Conservation (phyloP, 495 filamentous ascomycete species). For the Cercophora newfieldiana region DNA sequence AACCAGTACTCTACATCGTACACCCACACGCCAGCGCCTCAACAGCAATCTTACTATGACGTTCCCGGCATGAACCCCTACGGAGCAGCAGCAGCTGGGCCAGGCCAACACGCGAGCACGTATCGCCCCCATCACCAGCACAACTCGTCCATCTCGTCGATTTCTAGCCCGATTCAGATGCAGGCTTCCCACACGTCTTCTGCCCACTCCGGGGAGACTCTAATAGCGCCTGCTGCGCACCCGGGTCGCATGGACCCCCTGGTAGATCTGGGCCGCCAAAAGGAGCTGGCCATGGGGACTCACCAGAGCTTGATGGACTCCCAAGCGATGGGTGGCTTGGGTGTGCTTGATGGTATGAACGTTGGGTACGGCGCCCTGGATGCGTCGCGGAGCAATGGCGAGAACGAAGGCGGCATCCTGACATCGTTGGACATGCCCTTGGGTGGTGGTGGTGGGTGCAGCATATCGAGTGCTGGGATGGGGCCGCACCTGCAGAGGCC, state of each 20-base stretch:
- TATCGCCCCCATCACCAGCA: slow-evolving; percentile 26
- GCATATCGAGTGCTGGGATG: slow-evolving; percentile 31
- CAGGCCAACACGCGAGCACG: background rate
- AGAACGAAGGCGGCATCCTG: slow-evolving; percentile 28
- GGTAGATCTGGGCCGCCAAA: slow-evolving; percentile 36
- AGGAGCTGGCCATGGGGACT: slow-evolving; percentile 27
- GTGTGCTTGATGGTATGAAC: slow-evolving; percentile 19
- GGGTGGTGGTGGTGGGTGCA: slow-evolving; percentile 18
- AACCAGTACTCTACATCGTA: slow-evolving; percentile 23
- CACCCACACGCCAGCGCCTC: background rate
- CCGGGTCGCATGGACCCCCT: slow-evolving; percentile 25
- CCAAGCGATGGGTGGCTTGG: slow-evolving; percentile 21
- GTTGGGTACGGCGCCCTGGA: slow-evolving; percentile 16
- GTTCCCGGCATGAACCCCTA: slow-evolving; percentile 23
- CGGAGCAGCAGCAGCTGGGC: background rate
- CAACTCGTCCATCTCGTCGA: slow-evolving; percentile 33
- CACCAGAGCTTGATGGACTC: slow-evolving; percentile 19
- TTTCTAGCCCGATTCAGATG: slow-evolving; percentile 46
- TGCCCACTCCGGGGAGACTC: slow-evolving; percentile 41
- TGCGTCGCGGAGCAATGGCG: slow-evolving; percentile 12
- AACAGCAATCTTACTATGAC: slow-evolving; percentile 19
- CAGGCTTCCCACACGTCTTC: slow-evolving; percentile 43
- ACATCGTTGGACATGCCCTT: slow-evolving; percentile 33
- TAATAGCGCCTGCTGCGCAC: slow-evolving; percentile 37
- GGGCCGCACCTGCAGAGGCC: slow-evolving; percentile 34